These are phyloP conservation scores for Melampsora larici-populina DNA, from an alignment of 1,284 basidiomycete species.

Conservation along the genomic window DNA sequence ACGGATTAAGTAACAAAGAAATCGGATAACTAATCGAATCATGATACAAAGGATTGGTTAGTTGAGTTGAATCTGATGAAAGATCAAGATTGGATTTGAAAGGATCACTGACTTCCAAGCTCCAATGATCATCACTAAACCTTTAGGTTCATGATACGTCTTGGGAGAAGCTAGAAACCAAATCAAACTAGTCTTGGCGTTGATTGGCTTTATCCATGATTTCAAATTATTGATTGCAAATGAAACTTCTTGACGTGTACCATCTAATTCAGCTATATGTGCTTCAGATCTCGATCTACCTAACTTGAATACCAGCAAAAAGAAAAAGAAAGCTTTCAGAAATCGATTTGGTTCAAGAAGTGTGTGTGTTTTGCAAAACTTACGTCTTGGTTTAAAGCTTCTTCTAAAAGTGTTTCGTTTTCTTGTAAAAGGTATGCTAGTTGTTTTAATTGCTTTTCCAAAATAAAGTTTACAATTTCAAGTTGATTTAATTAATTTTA, in stretches of 20 bases:
- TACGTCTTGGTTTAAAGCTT: constrained; percentile 52
- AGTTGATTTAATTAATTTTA: too few relatives aligned
- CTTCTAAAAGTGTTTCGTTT: constrained; percentile 51
- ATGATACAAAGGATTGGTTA: constrained; percentile 21
- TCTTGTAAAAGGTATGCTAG: constrained; percentile 52
- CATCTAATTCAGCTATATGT: constrained; percentile 51
- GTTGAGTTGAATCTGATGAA: not conserved
- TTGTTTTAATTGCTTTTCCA: constrained; percentile 53
- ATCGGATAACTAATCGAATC: constrained; percentile 15
- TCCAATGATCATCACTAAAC: constrained; percentile 54
- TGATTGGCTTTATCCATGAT: constrained; percentile 53
- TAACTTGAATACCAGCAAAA: constrained; percentile 44
- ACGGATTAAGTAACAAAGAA: constrained; percentile 52
- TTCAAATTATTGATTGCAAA: constrained; percentile 51
- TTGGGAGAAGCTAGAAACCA: constrained; percentile 52
- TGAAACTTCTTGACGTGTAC: constrained; percentile 52
- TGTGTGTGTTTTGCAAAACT: not conserved
- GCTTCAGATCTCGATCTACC: constrained; percentile 54
- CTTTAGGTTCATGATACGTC: constrained; percentile 55
- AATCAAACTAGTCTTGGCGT: constrained; percentile 50
- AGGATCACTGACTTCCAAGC: constrained; percentile 51
- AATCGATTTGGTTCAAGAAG: not conserved
- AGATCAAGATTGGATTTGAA: not conserved
- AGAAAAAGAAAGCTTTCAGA: not conserved
- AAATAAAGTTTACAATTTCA: not conserved